Evolutionary conservation across 305 asterid species (phyloP).

Genomic region (Caryopteris hybrid): DNA sequence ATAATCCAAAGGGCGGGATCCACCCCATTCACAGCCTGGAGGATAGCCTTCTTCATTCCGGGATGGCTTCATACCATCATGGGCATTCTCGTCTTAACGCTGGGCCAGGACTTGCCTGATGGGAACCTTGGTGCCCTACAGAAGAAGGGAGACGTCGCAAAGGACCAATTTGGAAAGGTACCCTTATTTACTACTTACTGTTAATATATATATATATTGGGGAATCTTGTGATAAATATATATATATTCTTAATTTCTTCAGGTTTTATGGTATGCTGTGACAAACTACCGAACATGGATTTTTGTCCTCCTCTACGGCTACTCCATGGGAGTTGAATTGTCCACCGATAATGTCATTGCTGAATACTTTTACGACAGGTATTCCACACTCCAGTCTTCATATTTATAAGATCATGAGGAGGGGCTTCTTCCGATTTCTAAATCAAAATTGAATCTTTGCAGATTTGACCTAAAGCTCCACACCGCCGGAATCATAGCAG

Average conservation of each 20-base stretch:
- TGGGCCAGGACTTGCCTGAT: conserved; percentile 42
- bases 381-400: too few species aligned
- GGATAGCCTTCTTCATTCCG: conserved; percentile 39
- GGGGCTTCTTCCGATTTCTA: too few species aligned
- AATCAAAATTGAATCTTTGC: too few species aligned
- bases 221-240: too few species aligned
- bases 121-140: conserved; percentile 37
- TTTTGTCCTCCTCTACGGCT: conserved; percentile 31
- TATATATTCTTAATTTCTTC: neutral
- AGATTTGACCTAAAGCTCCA: conserved; percentile 35
- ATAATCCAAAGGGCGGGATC: conserved; percentile 25
- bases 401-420: too few species aligned
- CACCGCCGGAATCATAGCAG: conserved; percentile 36
- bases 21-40: conserved; percentile 34
- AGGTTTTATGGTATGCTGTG: conserved; percentile 33
- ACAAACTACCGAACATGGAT: conserved; percentile 45
- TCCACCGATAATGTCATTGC: conserved; percentile 37
- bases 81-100: conserved; percentile 36
- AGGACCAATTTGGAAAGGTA: conserved; percentile 38
- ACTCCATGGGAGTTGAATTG: conserved; percentile 44
- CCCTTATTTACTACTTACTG: too few species aligned
- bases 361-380: conserved; percentile 38
- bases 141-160: conserved; percentile 34
- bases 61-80: conserved; percentile 36
- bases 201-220: too few species aligned